These are phyloP conservation scores for Botrytis pseudocinerea DNA, from an alignment of 2,329 filamentous ascomycete species.

Conservation along the genomic window DNA sequence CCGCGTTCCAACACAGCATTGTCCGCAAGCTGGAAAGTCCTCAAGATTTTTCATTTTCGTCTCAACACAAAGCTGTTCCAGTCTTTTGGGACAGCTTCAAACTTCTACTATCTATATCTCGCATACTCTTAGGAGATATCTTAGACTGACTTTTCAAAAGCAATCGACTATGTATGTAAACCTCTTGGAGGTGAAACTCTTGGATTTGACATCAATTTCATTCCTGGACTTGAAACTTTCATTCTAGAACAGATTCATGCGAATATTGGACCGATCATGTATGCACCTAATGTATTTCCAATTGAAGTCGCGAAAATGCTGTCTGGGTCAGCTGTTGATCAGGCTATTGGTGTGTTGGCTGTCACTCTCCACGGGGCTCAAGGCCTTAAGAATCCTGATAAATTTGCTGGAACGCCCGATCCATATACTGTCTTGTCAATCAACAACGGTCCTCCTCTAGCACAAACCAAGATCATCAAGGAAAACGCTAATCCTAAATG, in stretches of 20 bases:
- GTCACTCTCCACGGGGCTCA: constrained; percentile 88
- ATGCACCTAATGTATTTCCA: constrained; percentile 94
- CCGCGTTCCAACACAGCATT: background rate
- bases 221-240: constrained; percentile 88
- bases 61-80: background rate
- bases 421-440: constrained; percentile 85
- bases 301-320: constrained; percentile 99
- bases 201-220: constrained; percentile 98
- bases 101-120: background rate
- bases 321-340: constrained; percentile 88
- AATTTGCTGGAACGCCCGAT: constrained; percentile 87
- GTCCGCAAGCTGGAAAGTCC: background rate
- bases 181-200: constrained; percentile 92
- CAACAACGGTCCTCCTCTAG: constrained; percentile 78
- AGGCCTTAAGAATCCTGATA: constrained; percentile 92
- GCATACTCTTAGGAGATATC: constrained; percentile 3
- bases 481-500: constrained; percentile 86
- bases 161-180: constrained; percentile 97
- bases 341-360: constrained; percentile 91
- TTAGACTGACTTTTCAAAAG: constrained; percentile 37
- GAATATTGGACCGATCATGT: constrained; percentile 96
- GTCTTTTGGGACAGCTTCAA: background rate
- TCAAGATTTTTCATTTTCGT: background rate
- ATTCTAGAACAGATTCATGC: constrained; percentile 96
- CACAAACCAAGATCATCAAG: constrained; percentile 82